Conservation (phyloP, 306 rosid genomes). For the Quillaja saponaria region DNA sequence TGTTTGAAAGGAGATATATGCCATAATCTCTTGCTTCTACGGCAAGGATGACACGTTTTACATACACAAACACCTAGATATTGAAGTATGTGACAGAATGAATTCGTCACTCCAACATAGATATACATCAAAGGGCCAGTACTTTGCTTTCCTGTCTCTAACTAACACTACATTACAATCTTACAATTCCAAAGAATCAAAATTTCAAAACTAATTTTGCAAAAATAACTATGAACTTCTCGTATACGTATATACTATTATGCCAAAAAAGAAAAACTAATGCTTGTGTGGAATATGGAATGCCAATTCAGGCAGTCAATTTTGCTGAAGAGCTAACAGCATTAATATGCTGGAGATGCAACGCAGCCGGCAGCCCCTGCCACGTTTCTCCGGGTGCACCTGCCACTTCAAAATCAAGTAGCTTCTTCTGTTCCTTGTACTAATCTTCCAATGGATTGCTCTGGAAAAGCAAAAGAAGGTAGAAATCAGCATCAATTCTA, state of each 20-base stretch:
- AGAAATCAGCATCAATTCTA: background rate
- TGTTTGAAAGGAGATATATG: too few species aligned
- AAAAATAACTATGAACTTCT: too few species aligned
- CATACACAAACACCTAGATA: too few species aligned
- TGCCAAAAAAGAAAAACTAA: conserved; percentile 37
- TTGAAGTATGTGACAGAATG: too few species aligned
- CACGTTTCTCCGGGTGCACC: conserved; percentile 75
- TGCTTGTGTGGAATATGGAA: conserved; percentile 12
- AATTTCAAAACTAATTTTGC: too few species aligned
- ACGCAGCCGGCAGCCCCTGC: conserved; percentile 80
- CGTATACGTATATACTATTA: conserved; percentile 41
- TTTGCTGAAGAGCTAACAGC: conserved; percentile 69
- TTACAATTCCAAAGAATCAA: too few species aligned
- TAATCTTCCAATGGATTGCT: conserved; percentile 61
- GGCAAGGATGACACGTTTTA: too few species aligned
- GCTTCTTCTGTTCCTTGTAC: conserved; percentile 64
- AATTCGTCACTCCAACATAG: too few species aligned
- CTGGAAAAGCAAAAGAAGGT: conserved; percentile 30
- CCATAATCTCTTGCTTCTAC: too few species aligned
- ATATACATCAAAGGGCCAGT: background rate
- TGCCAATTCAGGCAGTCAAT: conserved; percentile 67
- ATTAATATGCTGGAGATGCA: conserved; percentile 74
- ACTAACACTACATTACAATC: conserved; percentile 19
- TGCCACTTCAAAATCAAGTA: conserved; percentile 54
- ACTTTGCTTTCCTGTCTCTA: conserved; percentile 27